Evolutionary conservation across 148 eudicot genomes (phyloP).

Genomic region (Rhododendron griersonianum): DNA sequence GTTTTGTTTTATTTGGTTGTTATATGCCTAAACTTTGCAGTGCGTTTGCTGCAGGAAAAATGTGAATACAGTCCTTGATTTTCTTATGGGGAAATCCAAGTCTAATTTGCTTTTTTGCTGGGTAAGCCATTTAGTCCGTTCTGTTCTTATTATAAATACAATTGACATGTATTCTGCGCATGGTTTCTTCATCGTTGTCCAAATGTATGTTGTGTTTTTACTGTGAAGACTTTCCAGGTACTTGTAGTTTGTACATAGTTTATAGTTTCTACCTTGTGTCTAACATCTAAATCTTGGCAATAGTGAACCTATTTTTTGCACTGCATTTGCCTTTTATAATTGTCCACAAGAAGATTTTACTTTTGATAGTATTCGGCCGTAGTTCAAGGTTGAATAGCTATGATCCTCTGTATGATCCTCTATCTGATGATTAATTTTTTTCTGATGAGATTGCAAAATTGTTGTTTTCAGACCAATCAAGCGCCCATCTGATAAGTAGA

Average conservation of each 20-base stretch:
- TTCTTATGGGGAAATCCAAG: slow-evolving; percentile 47
- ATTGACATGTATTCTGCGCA: background rate
- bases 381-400: slow-evolving; percentile 2
- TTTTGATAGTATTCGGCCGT: background rate
- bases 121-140: slow-evolving; percentile 35
- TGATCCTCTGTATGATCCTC: background rate
- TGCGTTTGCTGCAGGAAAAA: slow-evolving; percentile 45
- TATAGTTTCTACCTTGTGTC: background rate
- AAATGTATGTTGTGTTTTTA: background rate
- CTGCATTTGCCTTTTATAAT: background rate
- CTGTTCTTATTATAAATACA: background rate
- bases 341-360: background rate
- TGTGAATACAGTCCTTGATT: slow-evolving; percentile 38
- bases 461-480: background rate
- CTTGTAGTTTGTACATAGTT: background rate
- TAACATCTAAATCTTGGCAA: background rate
- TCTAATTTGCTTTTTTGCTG: slow-evolving; percentile 48
- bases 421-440: background rate
- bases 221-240: background rate
- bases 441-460: background rate
- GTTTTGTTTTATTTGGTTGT: background rate
- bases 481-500: background rate
- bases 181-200: background rate
- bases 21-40: background rate
- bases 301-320: background rate